Conservation (phyloP, 495 filamentous ascomycete species). For the Penicillium samsonianum region DNA sequence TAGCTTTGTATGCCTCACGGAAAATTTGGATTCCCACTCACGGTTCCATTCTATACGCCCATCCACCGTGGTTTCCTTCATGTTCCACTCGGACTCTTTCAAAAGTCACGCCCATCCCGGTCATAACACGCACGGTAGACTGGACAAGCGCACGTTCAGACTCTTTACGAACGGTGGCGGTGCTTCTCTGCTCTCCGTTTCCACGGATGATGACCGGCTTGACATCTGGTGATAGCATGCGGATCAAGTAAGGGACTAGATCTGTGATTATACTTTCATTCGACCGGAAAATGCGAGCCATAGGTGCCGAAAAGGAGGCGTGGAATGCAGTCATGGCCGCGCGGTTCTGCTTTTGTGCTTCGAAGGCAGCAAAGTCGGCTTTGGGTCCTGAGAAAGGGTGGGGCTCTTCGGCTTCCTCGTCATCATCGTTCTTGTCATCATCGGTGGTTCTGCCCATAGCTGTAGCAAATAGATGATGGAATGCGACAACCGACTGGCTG, state of each 20-base stretch:
- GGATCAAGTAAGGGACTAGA: constrained; percentile 77
- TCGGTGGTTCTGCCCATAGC: constrained; percentile 40
- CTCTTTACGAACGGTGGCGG: constrained; percentile 84
- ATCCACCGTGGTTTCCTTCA: constrained; percentile 58
- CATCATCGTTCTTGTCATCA: constrained; percentile 38
- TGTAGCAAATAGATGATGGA: constrained; percentile 85
- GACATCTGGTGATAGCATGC: constrained; percentile 82
- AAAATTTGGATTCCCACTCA: constrained; percentile 46
- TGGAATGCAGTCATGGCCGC: constrained; percentile 56
- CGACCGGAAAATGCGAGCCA: constrained; percentile 75
- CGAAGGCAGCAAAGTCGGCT: constrained; percentile 77
- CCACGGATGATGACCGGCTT: constrained; percentile 89
- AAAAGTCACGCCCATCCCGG: constrained; percentile 75
- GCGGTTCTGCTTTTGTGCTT: constrained; percentile 70
- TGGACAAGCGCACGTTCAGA: constrained; percentile 77
- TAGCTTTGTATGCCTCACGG: constrained; percentile 26
- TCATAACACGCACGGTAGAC: constrained; percentile 77
- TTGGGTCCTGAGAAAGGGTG: constrained; percentile 77
- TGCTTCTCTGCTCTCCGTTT: constrained; percentile 61
- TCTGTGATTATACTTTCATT: constrained; percentile 73
- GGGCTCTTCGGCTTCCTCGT: constrained; percentile 54
- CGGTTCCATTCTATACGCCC: constrained; percentile 96
- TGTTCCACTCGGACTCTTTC: constrained; percentile 78
- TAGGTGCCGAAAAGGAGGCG: constrained; percentile 54
- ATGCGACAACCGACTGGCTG: constrained; percentile 79